These are phyloP conservation scores for Rhododendron griersonianum DNA, from an alignment of 148 eudicot genomes.

Conservation along the genomic window DNA sequence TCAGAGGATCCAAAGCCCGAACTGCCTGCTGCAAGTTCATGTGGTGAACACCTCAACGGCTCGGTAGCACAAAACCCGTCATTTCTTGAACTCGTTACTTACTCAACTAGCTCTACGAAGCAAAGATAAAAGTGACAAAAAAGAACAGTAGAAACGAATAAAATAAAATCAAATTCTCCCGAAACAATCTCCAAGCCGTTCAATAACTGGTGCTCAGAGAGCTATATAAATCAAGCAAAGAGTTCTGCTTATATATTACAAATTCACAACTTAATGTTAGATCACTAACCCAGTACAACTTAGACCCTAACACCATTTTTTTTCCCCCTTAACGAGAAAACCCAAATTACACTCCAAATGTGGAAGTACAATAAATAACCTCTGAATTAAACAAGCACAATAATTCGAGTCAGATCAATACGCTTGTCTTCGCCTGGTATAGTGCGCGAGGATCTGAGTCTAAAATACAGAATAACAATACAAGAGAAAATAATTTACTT, in stretches of 20 bases:
- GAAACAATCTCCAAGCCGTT: not conserved
- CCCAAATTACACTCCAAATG: not conserved
- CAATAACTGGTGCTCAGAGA: not conserved
- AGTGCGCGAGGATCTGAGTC: not conserved
- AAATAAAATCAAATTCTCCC: too few relatives aligned
- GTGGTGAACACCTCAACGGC: too few relatives aligned
- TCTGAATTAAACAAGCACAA: not conserved
- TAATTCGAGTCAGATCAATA: not conserved
- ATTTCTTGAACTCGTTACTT: too few relatives aligned
- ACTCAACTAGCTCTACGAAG: too few relatives aligned
- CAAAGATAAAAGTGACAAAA: too few relatives aligned
- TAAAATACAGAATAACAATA: not conserved
- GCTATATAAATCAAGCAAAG: not conserved
- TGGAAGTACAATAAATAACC: not conserved
- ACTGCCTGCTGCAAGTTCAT: too few relatives aligned
- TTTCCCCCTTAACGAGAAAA: not conserved
- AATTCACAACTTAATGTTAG: not conserved
- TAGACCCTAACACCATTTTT: not conserved
- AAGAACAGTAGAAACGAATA: too few relatives aligned
- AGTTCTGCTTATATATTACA: not conserved
- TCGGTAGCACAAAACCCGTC: too few relatives aligned
- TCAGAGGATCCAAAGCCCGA: too few relatives aligned
- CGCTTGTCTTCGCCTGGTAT: not conserved
- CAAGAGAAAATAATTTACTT: not conserved
- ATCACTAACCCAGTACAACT: not conserved